A percentile compares a stretch with the other conserved stretches of the same genome.
These are phyloP conservation scores for Scopulariopsis brevicaulis DNA, from an alignment of 2,329 filamentous ascomycete genomes.

Conservation along the genomic window DNA sequence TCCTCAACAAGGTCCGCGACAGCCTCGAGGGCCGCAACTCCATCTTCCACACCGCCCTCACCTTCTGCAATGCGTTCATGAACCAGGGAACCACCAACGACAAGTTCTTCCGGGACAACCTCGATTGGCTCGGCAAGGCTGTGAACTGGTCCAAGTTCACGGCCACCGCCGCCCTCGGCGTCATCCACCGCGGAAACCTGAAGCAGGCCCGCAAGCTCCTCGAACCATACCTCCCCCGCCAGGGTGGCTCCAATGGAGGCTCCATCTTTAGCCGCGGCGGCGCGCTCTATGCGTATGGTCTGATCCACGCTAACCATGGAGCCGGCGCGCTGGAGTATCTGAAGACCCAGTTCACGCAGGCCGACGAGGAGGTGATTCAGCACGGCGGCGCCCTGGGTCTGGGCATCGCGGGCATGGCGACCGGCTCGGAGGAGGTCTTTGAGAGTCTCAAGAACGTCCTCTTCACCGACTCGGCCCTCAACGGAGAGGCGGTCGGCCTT, in stretches of 20 bases:
- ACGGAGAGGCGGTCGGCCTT: conserved; percentile 90
- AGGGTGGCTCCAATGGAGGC: conserved; percentile 61
- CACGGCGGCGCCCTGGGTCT: conserved; percentile 92
- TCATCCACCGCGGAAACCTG: conserved; percentile 92
- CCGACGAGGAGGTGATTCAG: conserved; percentile 86
- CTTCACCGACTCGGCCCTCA: conserved; percentile 89
- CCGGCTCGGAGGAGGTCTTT: conserved; percentile 80
- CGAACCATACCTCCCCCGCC: conserved; percentile 84
- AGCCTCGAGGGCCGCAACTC: conserved; percentile 93
- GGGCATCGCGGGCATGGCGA: conserved; percentile 96
- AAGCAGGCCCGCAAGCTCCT: conserved; percentile 87
- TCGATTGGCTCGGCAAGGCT: conserved; percentile 96
- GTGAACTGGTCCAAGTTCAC: conserved; percentile 99
- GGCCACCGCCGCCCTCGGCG: conserved; percentile 87
- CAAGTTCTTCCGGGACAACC: conserved; percentile 95
- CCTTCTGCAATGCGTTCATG: conserved; percentile 98
- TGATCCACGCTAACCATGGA: conserved; percentile 96
- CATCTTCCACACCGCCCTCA: conserved; percentile 96
- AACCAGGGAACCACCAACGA: conserved; percentile 97
- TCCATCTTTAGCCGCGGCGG: conserved; percentile 95
- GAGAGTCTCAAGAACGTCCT: conserved; percentile 82
- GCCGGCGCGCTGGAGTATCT: conserved; percentile 79
- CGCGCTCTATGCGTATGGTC: conserved; percentile 85
- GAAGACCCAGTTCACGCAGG: conserved; percentile 60
- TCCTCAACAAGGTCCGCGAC: conserved; percentile 93